Evolutionary conservation across 305 asterid genomes (phyloP), one percentile per base, ranked within the genome.

Genomic region (Fraxinus baroniana): DNA sequence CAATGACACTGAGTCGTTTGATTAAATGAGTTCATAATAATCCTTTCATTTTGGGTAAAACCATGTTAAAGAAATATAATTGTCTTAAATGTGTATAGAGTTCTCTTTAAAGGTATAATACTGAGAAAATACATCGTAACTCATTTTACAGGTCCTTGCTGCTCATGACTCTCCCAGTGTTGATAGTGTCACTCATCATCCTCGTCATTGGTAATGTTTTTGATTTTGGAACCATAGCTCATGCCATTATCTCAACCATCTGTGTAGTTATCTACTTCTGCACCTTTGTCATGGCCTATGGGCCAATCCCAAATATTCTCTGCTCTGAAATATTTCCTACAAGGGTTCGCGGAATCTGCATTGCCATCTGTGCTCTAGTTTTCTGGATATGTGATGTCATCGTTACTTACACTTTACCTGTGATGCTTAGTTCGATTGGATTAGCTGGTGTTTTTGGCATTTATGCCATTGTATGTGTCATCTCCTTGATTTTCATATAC

Each of bases 241-340:
- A 92, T 44, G 98, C 97, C 3, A 80, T 91, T 6, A 79, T 93
- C 87, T 95, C 98, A 2, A 93, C 95, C 13, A 1, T 82, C 49
- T 93, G 97, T n/a, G 97, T 95, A 7, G 87, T 95, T 20, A 84
- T 94, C 80, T 92, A 95, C 86, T 91, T 93, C 88, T 95, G 98
- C 90, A 87, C 91, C 37, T 95, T 95, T 72, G 98, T 90, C 73
- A 95, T 91, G 97, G 98, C 97, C 5, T 95, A 90, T 24, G 98
- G 98, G 10, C 98, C 98, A 0, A 83, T 95, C 87, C 98, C 98
- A 0, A 95, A 95, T 84, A 95, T 95, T 78, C 95, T 95, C 44
- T 92, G 97, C 76, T 49, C 98, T 1, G 98, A 95, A 80, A 95
- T 95, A 78, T 95, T 95, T 82, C 98, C 98, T 0, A 93, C 98